Conservation (phyloP, 2,329 filamentous ascomycete genomes). For the Ophiostoma triangulosporum region DNA sequence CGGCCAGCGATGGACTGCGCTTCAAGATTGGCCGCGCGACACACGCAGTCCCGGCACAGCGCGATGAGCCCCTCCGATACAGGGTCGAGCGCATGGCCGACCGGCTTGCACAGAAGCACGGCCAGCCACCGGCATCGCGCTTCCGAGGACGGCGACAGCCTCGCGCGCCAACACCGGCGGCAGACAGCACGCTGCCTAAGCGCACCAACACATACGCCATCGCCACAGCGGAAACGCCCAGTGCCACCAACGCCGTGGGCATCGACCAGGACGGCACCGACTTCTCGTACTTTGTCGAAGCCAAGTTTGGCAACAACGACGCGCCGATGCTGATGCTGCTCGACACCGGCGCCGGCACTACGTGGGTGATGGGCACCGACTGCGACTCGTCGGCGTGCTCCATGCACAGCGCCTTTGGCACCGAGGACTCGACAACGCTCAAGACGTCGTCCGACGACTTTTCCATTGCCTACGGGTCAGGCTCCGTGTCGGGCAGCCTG, state of each 20-base stretch:
- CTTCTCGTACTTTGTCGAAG: slow-evolving; percentile 50
- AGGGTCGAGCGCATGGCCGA: slow-evolving; percentile 26
- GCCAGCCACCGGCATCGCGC: slow-evolving; percentile 5
- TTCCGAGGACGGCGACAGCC: slow-evolving; percentile 3
- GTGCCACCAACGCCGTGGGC: slow-evolving; percentile 35
- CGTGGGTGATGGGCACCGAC: slow-evolving; percentile 66
- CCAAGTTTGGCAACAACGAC: slow-evolving; percentile 38
- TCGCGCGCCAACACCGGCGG: slow-evolving; percentile 1
- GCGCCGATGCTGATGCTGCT: slow-evolving; percentile 48
- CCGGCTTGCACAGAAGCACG: slow-evolving; percentile 29
- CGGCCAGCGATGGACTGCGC: not conserved
- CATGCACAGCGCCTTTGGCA: slow-evolving; percentile 56
- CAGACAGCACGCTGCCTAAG: slow-evolving; percentile 17
- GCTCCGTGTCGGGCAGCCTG: slow-evolving; percentile 53
- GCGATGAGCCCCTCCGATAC: slow-evolving; percentile 20
- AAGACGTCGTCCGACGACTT: slow-evolving; percentile 41
- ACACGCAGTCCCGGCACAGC: slow-evolving; percentile 10
- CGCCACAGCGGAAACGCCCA: slow-evolving; percentile 31
- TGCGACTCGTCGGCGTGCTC: slow-evolving; percentile 55
- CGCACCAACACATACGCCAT: slow-evolving; percentile 35
- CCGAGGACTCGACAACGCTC: slow-evolving; percentile 50
- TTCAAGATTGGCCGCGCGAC: slow-evolving; percentile 1
- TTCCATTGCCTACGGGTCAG: slow-evolving; percentile 62
- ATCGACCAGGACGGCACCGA: slow-evolving; percentile 53
- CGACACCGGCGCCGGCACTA: slow-evolving; percentile 56